These are phyloP conservation scores for Oryza nivara DNA, from an alignment of 176 grass and related monocot genomes.

Conservation along the genomic window DNA sequence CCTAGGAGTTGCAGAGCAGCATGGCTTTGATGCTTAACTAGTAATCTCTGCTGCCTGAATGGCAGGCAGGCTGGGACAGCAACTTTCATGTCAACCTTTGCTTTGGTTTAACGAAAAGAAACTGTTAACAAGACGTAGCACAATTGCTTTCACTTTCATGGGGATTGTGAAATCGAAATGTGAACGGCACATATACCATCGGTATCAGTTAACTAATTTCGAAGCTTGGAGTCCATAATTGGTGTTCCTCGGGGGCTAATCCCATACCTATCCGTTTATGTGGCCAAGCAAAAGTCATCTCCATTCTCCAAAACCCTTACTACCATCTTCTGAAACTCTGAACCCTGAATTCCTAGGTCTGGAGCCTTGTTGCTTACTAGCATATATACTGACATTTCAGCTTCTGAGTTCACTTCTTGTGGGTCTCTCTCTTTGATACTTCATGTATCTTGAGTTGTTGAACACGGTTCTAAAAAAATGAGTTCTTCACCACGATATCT, in stretches of 20 bases:
- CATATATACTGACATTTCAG: not conserved
- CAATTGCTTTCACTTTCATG: conserved; percentile 47
- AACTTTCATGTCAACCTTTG: conserved; percentile 39
- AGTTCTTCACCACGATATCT: too few species aligned
- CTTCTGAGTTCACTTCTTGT: not conserved
- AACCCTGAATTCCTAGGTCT: not conserved
- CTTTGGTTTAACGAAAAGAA: conserved; percentile 62
- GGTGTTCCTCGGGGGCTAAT: conserved; percentile 15
- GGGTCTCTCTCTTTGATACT: not conserved
- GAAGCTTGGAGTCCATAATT: conserved; percentile 40
- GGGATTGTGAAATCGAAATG: conserved; percentile 38
- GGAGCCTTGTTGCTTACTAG: not conserved
- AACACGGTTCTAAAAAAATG: too few species aligned
- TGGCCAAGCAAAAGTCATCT: not conserved
- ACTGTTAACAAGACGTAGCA: not conserved
- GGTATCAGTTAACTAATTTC: conserved; percentile 55
- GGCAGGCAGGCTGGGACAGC: conserved; percentile 27
- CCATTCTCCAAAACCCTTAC: not conserved
- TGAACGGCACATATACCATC: conserved; percentile 37
- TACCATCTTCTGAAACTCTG: not conserved
- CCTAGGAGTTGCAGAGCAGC: conserved; percentile 24
- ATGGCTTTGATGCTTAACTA: conserved; percentile 28
- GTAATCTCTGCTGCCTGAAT: conserved; percentile 25
- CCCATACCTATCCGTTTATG: conserved; percentile 6
- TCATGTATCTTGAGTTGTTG: not conserved